Conservation (phyloP, 1,284 basidiomycete genomes). For the Cryptococcus hybrid region DNA sequence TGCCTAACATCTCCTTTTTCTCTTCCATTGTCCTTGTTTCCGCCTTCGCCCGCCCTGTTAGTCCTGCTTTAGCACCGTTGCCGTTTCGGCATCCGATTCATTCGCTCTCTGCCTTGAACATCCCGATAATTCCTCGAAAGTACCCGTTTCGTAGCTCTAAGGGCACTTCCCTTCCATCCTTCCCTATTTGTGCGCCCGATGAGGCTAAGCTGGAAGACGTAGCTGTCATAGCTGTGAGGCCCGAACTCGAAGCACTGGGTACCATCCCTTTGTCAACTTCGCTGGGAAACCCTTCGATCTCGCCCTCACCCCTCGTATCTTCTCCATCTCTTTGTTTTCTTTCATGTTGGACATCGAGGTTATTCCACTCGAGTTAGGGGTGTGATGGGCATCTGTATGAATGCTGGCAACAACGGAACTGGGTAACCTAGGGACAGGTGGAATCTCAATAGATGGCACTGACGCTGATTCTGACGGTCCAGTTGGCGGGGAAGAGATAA, state of each 20-base stretch:
- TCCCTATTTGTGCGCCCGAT: not conserved
- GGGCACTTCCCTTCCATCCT: slow-evolving; percentile 3
- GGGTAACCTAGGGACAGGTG: slow-evolving; percentile 6
- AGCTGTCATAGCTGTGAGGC: slow-evolving; percentile 17
- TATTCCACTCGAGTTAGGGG: too few species aligned
- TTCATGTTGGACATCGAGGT: too few species aligned
- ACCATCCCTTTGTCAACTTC: slow-evolving; percentile 34
- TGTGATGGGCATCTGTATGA: too few species aligned
- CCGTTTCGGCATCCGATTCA: too few species aligned
- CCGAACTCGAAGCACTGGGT: slow-evolving; percentile 11
- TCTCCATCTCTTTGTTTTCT: too few species aligned
- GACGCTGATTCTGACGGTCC: not conserved
- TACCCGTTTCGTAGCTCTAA: slow-evolving; percentile 21
- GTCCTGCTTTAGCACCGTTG: too few species aligned
- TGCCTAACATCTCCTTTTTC: slow-evolving; percentile 75
- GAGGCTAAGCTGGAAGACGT: not conserved
- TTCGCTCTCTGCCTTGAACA: too few species aligned
- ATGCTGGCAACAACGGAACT: too few species aligned
- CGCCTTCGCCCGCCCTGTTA: slow-evolving; percentile 4
- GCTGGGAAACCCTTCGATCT: slow-evolving; percentile 31
- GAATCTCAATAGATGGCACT: not conserved
- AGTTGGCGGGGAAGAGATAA: slow-evolving; percentile 4
- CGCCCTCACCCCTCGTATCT: not conserved
- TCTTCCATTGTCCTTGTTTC: slow-evolving; percentile 62
- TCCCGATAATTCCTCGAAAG: slow-evolving; percentile 9